Base-by-base conservation (phyloP, 257 asterid genomes). In the Rhazya stricta region DNA sequence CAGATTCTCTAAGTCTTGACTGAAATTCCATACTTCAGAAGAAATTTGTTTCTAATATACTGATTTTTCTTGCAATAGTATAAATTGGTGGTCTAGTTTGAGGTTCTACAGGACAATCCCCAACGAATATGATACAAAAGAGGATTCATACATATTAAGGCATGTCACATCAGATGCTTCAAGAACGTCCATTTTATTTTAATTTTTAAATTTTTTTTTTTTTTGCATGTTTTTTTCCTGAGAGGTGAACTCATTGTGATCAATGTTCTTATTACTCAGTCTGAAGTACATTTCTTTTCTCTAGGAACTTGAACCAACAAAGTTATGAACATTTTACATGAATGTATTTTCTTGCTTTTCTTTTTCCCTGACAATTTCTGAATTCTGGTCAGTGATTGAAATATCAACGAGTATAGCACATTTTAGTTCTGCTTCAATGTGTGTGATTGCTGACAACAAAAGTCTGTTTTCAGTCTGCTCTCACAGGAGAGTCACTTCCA, bases 401-500 rank as follows among this genome's bases (percentile, higher is more conserved):
- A 5, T 34, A 53, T 34, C 36, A 6, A 29, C n/a, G 19, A 53
- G 45, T 34, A 19, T 34, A 51, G 3, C 27, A 13, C 75, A 3
- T 36, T 50, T 3, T 16, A 5, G 36, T 45, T 34, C 13, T 51
- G 46, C 30, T 27, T 23, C 39, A 65, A 42, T 67, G 19, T 21
- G 60, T 21, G 41, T 23, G 12, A 27, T 72, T 25, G 21, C 21
- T 73, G 37, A 61, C 25, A 4, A 1, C 54, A 70, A n/a, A 12
- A 15, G 4, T 71, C 13, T 57, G 19, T 13, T 74, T 56, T 42
- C 83, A 83, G 84, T 83, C 86, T 74, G 84, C 86, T 42, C 84
- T 83, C 68, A 83, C 86, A 21, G 86, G 86, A 77, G 86, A 83
- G 57, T 83, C 86, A 1, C 80, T 83, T 46, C 86, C 86, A 15